These are phyloP conservation scores for Exophiala aquamarina DNA, from an alignment of 2,329 filamentous ascomycete genomes.

Conservation along the genomic window DNA sequence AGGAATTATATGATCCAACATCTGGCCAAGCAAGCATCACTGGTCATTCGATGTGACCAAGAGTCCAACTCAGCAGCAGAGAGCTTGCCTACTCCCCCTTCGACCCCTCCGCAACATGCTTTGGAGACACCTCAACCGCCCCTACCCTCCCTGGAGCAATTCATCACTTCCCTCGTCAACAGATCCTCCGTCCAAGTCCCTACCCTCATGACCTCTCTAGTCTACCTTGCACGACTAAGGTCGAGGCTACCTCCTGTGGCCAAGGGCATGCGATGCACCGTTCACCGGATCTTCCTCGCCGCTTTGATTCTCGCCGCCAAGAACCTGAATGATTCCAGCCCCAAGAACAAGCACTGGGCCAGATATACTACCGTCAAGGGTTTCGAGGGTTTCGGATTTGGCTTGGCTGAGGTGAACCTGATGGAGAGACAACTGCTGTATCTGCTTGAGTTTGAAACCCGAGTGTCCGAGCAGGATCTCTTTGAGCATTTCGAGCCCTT, in stretches of 20 bases:
- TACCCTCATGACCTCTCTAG: slow-evolving; percentile 93
- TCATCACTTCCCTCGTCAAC: slow-evolving; percentile 87
- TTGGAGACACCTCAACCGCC: slow-evolving; percentile 38
- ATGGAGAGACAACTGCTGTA: slow-evolving; percentile 99
- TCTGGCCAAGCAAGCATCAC: slow-evolving; percentile 46
- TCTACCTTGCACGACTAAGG: slow-evolving; percentile 85
- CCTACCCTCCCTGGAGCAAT: slow-evolving; percentile 80
- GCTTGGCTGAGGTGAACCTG: slow-evolving; percentile 91
- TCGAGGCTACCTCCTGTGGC: slow-evolving; percentile 86
- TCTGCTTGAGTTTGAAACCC: slow-evolving; percentile 90
- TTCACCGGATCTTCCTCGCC: slow-evolving; percentile 90
- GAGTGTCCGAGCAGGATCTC: slow-evolving; percentile 81
- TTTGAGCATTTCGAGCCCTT: slow-evolving; percentile 85
- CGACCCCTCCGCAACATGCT: slow-evolving; percentile 55
- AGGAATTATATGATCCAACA: slow-evolving; percentile 49
- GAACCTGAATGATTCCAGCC: slow-evolving; percentile 97
- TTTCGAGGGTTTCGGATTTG: slow-evolving; percentile 82
- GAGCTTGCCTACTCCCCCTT: slow-evolving; percentile 60
- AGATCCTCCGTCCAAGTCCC: slow-evolving; percentile 96
- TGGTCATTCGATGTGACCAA: slow-evolving; percentile 50
- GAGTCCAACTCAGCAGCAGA: slow-evolving; percentile 43
- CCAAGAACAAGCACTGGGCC: slow-evolving; percentile 99
- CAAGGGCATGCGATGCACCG: slow-evolving; percentile 93
- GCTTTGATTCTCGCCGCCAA: slow-evolving; percentile 72
- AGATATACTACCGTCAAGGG: slow-evolving; percentile 79